Conservation (phyloP, 108 stramenopile genomes). For the Aurantiochytrium sp. region DNA sequence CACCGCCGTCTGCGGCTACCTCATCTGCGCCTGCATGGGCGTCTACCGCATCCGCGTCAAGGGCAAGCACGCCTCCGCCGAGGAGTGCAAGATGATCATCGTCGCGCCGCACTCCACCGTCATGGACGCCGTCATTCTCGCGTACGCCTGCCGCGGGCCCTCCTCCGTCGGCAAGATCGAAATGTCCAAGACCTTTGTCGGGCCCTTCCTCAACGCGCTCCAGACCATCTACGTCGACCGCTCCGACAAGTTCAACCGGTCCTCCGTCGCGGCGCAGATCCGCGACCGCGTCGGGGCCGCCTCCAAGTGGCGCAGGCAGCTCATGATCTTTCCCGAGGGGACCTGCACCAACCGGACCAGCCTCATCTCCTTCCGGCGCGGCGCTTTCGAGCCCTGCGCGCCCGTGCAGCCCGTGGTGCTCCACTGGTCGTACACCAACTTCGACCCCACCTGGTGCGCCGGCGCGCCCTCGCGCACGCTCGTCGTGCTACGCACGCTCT, state of each 20-base stretch:
- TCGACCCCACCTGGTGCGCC: conserved; percentile 27
- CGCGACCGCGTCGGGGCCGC: not conserved
- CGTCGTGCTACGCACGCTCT: not conserved
- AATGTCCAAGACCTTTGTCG: not conserved
- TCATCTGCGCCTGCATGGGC: conserved; percentile 14
- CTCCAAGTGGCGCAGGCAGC: not conserved
- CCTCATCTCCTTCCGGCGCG: conserved; percentile 31
- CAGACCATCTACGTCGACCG: conserved; percentile 22
- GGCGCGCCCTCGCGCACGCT: conserved; percentile 3
- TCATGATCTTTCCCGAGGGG: conserved; percentile 41
- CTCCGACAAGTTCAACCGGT: not conserved
- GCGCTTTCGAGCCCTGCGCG: conserved; percentile 34
- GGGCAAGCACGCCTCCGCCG: not conserved
- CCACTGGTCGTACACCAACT: conserved; percentile 17
- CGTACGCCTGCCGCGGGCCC: not conserved
- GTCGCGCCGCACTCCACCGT: conserved; percentile 6
- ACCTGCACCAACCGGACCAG: conserved; percentile 37
- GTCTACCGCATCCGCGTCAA: not conserved
- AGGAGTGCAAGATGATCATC: conserved; percentile 3
- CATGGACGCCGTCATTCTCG: conserved; percentile 12
- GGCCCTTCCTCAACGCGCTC: not conserved
- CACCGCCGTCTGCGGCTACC: not conserved
- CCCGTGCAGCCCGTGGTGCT: conserved; percentile 42
- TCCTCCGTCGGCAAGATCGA: not conserved
- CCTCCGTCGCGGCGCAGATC: not conserved